Percentiles rank a stretch among this genome's conserved stretches.
Evolutionary conservation across 305 asterid genomes (phyloP).

Genomic region (Andrographis paniculata): DNA sequence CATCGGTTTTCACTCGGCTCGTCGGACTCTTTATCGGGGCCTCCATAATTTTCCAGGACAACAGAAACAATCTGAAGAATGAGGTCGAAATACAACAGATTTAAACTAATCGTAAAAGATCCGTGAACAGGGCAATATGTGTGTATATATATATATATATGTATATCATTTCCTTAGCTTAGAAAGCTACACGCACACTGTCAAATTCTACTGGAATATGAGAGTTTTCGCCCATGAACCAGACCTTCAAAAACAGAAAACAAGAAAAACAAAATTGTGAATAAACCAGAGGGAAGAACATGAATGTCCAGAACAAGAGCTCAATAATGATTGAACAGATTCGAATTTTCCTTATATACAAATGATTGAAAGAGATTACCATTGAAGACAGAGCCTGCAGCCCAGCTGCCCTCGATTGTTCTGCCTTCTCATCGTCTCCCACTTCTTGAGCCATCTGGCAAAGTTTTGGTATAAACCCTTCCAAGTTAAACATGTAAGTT

Average conservation of each 20-base stretch:
- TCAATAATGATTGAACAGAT: not conserved
- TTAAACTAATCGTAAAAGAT: not conserved
- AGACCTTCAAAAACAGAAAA: slow-evolving; percentile 46
- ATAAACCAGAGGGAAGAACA: slow-evolving; percentile 2
- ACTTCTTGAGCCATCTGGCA: slow-evolving; percentile 88
- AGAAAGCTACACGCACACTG: slow-evolving; percentile 49
- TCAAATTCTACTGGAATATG: slow-evolving; percentile 89
- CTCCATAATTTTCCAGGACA: slow-evolving; percentile 80
- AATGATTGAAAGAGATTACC: too few species aligned
- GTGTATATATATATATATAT: too few species aligned
- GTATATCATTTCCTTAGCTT: not conserved
- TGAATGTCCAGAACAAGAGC: not conserved
- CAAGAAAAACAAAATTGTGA: slow-evolving; percentile 5
- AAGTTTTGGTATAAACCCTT: slow-evolving; percentile 84
- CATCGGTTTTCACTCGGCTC: slow-evolving; percentile 38
- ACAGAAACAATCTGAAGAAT: slow-evolving; percentile 74
- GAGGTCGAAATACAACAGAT: not conserved
- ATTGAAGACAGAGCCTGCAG: slow-evolving; percentile 87
- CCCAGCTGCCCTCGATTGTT: slow-evolving; percentile 51
- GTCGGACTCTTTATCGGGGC: slow-evolving; percentile 34
- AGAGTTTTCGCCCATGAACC: slow-evolving; percentile 98
- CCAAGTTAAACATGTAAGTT: slow-evolving; percentile 83
- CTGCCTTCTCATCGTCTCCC: slow-evolving; percentile 72
- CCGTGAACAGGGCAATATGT: too few species aligned
- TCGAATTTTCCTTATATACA: too few species aligned